Evolutionary conservation across 345 rosid genomes (phyloP), one percentile per base, ranked within the genome.

Genomic region (Eucalyptus fibrosa): DNA sequence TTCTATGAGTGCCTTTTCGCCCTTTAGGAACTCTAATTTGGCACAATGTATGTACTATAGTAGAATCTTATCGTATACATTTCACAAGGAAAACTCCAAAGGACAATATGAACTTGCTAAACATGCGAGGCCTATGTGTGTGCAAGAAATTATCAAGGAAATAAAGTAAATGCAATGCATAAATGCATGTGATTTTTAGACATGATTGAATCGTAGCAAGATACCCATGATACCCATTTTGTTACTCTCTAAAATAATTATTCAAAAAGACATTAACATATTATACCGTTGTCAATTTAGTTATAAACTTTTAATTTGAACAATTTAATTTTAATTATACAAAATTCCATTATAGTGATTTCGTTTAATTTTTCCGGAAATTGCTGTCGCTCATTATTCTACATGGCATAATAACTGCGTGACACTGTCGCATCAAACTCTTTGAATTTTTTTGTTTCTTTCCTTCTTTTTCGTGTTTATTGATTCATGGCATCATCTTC

Each of bases 131-230:
- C 28, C 60, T 23, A 23, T 56, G 0, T 9, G 6, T 56, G 60
- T 56, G 60, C 28, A 23, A 23, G 28, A 56, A 56, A 23, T 56
- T 23, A 23, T 55, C 5, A 0, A 23, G 12, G 1, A 55, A 55
- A 56, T 12, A 9, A 0, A 56, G 1, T 56, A 56, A 55, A 24
- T 2, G 5, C 0, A 34, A 34, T 34, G 3, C 3, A 23, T 56
- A 9, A 7, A 56, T 1, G 28, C 60, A 56, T 0, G 1, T 10
- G 28, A 0, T 24, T 56, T 56, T 56, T 24, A 4, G 30, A 56
- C 7, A 56, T 56, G 30, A 24, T 2, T 0, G 14, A 2, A 24
- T 0, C 0, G 2, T 24, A 24, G 0, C 0, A 0, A 56, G 13
- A 56, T 56, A 56, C 1, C 14, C n/a, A n/a, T n/a, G n/a, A n/a